A percentile compares a stretch with the other conserved stretches of the same genome.
phyloP scores from a whole-genome alignment of 176 grass and related monocot species.

The Lolium multiflorum region DNA sequence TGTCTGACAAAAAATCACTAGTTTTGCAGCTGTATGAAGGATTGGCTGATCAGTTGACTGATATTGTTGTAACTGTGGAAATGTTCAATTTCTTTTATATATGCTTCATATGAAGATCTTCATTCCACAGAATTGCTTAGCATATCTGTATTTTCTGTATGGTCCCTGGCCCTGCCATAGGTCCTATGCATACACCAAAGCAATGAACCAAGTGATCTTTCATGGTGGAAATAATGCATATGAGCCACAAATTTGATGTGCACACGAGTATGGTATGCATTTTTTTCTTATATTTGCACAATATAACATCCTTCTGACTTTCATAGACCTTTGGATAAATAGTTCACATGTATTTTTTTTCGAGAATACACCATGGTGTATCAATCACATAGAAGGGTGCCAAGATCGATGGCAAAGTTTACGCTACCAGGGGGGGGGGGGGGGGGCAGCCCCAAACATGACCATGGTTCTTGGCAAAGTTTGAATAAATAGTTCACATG shows the following conservation, averaged over 20 bases:
- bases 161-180: conserved; percentile 35
- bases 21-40: conserved; percentile 77
- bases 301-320: background rate
- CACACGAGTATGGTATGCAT: conserved; percentile 82
- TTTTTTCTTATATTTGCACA: conserved; percentile 18
- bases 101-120: background rate
- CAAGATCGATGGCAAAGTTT: no score
- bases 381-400: no score
- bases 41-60: conserved; percentile 90
- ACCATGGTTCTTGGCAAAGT: no score
- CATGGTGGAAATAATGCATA: conserved; percentile 99
- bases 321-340: background rate
- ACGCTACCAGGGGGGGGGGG: no score
- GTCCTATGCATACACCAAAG: conserved; percentile 80
- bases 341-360: no score
- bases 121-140: background rate
- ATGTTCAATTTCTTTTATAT: conserved; percentile 11
- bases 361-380: no score
- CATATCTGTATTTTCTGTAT: background rate
- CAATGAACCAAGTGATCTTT: conserved; percentile 91
- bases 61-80: conserved; percentile 89
- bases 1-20: no score
- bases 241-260: conserved; percentile 98
- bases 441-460: no score
- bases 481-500: background rate